Conservation (phyloP, 2,329 filamentous ascomycete species). For the Colletotrichum salicis region DNA sequence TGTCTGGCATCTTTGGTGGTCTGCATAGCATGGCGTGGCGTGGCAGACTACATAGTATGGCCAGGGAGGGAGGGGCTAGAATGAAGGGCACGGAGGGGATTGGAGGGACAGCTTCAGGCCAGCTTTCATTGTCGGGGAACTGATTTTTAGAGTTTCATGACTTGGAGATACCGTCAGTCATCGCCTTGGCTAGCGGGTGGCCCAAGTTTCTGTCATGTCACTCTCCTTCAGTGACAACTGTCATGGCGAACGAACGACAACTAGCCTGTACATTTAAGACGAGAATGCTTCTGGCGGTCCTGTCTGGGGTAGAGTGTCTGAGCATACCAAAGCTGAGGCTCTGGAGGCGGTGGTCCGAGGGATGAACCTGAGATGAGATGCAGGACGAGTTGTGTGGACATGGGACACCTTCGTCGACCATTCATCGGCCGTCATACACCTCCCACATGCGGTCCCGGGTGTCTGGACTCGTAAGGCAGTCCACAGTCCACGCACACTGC, state of each 20-base stretch:
- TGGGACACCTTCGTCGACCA: not conserved
- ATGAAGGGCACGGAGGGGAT: not conserved
- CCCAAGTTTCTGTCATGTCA: not conserved
- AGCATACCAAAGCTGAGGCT: not conserved
- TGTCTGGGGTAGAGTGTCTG: not conserved
- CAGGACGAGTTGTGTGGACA: not conserved
- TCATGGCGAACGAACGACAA: not conserved
- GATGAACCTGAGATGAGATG: slow-evolving; percentile 4
- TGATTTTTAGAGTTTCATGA: not conserved
- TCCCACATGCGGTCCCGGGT: not conserved
- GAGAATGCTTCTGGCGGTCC: not conserved
- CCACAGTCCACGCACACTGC: not conserved
- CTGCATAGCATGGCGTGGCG: slow-evolving; percentile 2
- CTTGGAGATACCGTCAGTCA: not conserved
- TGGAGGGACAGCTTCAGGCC: not conserved
- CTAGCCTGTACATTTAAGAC: not conserved
- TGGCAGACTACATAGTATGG: not conserved
- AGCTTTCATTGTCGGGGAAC: not conserved
- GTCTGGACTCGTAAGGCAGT: slow-evolving; percentile 1
- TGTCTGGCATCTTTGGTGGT: not conserved
- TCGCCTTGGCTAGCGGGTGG: not conserved
- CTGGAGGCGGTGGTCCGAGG: slow-evolving; percentile 1
- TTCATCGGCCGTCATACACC: not conserved
- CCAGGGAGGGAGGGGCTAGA: slow-evolving; percentile 1
- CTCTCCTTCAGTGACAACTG: not conserved